Evolutionary conservation across 1,284 basidiomycete species (phyloP).

Genomic region (Phlebopus sp.): DNA sequence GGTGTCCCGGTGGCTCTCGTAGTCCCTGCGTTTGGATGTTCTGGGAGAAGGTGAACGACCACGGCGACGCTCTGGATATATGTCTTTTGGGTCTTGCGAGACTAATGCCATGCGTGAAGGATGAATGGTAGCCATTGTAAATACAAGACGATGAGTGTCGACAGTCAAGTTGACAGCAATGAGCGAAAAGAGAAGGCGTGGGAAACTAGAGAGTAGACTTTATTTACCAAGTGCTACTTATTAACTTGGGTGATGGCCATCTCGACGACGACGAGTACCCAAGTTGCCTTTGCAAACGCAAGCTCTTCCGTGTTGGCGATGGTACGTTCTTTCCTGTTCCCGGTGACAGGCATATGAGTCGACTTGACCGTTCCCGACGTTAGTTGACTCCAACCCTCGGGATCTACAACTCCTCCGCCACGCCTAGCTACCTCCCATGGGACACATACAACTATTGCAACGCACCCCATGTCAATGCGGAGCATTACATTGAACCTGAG

Average conservation of each 20-base stretch:
- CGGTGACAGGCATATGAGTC: too few relatives aligned
- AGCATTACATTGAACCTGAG: slow-evolving; percentile 34
- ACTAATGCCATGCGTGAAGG: slow-evolving; percentile 49
- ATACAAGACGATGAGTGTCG: not conserved
- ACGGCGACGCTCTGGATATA: slow-evolving; percentile 16
- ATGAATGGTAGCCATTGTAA: slow-evolving; percentile 48
- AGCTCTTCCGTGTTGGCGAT: too few relatives aligned
- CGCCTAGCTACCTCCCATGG: slow-evolving; percentile 42
- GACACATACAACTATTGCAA: slow-evolving; percentile 57
- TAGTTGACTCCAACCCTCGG: too few relatives aligned
- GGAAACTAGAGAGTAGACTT: too few relatives aligned
- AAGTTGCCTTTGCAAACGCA: too few relatives aligned
- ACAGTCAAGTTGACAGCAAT: too few relatives aligned
- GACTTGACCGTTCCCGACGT: not conserved
- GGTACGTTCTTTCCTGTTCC: too few relatives aligned
- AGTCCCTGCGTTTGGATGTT: slow-evolving; percentile 19
- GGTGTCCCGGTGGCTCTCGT: slow-evolving; percentile 13
- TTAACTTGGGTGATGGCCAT: too few relatives aligned
- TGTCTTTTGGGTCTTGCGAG: slow-evolving; percentile 35
- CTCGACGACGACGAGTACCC: too few relatives aligned
- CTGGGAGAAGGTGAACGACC: slow-evolving; percentile 30
- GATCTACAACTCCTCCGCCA: slow-evolving; percentile 42
- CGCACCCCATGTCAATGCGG: slow-evolving; percentile 46
- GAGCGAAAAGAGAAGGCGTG: not conserved
- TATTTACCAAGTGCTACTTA: too few relatives aligned